These are phyloP conservation scores for Cladosporium sp. DNA, from an alignment of 2,329 filamentous ascomycete species.

Conservation along the genomic window DNA sequence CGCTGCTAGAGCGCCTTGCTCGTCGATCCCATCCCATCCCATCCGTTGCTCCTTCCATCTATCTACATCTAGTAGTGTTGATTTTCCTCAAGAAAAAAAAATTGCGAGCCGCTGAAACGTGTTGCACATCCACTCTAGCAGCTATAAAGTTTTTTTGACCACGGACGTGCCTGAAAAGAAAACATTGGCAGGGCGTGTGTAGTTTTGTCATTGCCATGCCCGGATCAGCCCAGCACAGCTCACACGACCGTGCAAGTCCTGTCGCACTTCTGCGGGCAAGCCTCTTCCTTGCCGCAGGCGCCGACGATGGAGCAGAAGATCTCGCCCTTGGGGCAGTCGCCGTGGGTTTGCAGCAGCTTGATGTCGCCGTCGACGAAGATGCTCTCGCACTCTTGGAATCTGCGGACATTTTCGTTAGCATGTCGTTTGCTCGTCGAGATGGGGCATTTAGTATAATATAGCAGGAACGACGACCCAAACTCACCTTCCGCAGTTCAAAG, in stretches of 20 bases:
- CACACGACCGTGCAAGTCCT: constrained; percentile 14
- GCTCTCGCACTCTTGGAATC: constrained; percentile 17
- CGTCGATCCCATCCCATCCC: not conserved
- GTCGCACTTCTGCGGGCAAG: constrained; percentile 17
- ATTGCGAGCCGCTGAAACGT: not conserved
- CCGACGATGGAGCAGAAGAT: constrained; percentile 19
- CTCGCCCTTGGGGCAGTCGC: constrained; percentile 16
- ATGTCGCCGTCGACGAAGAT: constrained; percentile 19
- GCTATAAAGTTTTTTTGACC: not conserved
- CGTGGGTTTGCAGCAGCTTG: constrained; percentile 16
- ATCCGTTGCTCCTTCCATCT: not conserved
- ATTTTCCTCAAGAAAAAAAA: not conserved
- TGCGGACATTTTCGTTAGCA: constrained; percentile 1
- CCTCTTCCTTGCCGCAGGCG: constrained; percentile 17
- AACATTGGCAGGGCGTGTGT: not conserved
- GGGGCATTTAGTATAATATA: not conserved
- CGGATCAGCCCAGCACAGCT: not conserved
- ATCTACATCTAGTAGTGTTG: not conserved
- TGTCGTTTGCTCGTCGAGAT: too few relatives aligned
- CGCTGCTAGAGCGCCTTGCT: not conserved
- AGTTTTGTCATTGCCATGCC: not conserved
- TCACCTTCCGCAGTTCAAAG: constrained; percentile 16
- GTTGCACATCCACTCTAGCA: not conserved
- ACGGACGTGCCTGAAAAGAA: not conserved
- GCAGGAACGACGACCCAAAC: not conserved